Percentiles rank a stretch among this genome's conserved stretches.
These are phyloP conservation scores for Astraeus odoratus DNA, from an alignment of 768 basidiomycete genomes.

Conservation along the genomic window DNA sequence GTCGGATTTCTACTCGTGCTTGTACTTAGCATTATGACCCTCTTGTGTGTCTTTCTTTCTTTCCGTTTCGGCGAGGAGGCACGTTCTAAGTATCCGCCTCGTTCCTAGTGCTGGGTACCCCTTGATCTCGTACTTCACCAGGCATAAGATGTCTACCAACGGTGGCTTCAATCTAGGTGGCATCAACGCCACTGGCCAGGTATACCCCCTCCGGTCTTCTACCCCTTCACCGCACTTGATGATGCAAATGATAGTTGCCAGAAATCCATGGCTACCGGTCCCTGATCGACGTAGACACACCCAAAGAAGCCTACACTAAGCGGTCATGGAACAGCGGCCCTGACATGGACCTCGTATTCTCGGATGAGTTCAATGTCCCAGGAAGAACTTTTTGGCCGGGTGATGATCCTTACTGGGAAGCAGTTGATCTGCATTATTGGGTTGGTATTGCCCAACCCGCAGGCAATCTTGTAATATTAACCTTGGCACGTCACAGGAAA, in stretches of 20 bases:
- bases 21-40: slow-evolving; percentile 37
- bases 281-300: slow-evolving; percentile 54
- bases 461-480: too few species aligned
- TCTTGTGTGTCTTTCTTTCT: slow-evolving; percentile 46
- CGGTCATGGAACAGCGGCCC: slow-evolving; percentile 53
- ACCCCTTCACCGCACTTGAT: not conserved
- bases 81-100: not conserved
- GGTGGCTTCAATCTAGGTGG: slow-evolving; percentile 60
- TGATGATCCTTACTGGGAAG: slow-evolving; percentile 84
- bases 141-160: slow-evolving; percentile 22
- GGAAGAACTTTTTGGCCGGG: slow-evolving; percentile 76
- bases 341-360: slow-evolving; percentile 56
- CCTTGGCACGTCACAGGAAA: slow-evolving; percentile 26
- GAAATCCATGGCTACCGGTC: slow-evolving; percentile 47
- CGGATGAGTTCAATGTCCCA: slow-evolving; percentile 74
- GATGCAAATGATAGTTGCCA: slow-evolving; percentile 38
- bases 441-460: slow-evolving; percentile 24
- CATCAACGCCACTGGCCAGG: slow-evolving; percentile 70
- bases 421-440: slow-evolving; percentile 37
- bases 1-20: slow-evolving; percentile 62
- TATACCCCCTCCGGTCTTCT: slow-evolving; percentile 15
- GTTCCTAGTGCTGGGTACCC: slow-evolving; percentile 38
- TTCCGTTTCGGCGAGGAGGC: not conserved
- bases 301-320: slow-evolving; percentile 48
- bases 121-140: slow-evolving; percentile 32